Evolutionary conservation across 2,329 filamentous ascomycete species (phyloP).

Genomic region (Talaromyces sp.): DNA sequence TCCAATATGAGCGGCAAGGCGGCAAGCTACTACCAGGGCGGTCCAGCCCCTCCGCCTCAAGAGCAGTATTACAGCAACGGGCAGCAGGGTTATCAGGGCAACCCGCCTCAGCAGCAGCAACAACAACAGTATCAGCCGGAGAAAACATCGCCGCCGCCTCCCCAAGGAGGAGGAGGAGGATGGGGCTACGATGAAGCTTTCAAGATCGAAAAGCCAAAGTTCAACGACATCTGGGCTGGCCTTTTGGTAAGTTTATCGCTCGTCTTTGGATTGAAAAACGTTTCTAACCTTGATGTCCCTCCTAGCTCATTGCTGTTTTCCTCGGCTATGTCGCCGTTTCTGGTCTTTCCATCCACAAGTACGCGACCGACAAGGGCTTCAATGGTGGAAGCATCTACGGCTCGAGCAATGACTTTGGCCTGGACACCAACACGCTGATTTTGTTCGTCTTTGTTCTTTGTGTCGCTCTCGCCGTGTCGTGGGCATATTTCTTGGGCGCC

Average conservation of each 20-base stretch:
- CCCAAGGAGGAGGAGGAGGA: constrained; percentile 27
- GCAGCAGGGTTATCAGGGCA: constrained; percentile 12
- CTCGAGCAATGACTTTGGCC: constrained; percentile 57
- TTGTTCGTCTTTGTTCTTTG: constrained; percentile 74
- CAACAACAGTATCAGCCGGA: constrained; percentile 24
- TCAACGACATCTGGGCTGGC: constrained; percentile 84
- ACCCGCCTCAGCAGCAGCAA: not conserved
- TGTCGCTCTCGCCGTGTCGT: constrained; percentile 69
- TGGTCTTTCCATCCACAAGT: constrained; percentile 68
- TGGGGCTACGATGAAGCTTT: constrained; percentile 72
- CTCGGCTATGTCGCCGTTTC: constrained; percentile 71
- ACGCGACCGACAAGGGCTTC: constrained; percentile 56
- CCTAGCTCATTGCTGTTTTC: constrained; percentile 62
- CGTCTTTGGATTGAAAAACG: not conserved
- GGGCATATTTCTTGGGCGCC: constrained; percentile 68
- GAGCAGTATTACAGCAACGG: constrained; percentile 8
- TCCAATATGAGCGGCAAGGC: constrained; percentile 32
- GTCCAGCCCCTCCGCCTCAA: constrained; percentile 14
- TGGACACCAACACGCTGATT: constrained; percentile 79
- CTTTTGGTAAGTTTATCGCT: constrained; percentile 51
- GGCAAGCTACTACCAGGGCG: constrained; percentile 29
- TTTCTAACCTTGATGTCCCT: constrained; percentile 1
- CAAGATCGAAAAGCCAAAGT: constrained; percentile 76
- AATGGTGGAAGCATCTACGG: constrained; percentile 71
- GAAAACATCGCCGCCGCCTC: not conserved